A percentile compares a stretch with the other conserved stretches of the same genome.
These are phyloP conservation scores for Alternaria rosae DNA, from an alignment of 2,329 filamentous ascomycete genomes.

Conservation along the genomic window DNA sequence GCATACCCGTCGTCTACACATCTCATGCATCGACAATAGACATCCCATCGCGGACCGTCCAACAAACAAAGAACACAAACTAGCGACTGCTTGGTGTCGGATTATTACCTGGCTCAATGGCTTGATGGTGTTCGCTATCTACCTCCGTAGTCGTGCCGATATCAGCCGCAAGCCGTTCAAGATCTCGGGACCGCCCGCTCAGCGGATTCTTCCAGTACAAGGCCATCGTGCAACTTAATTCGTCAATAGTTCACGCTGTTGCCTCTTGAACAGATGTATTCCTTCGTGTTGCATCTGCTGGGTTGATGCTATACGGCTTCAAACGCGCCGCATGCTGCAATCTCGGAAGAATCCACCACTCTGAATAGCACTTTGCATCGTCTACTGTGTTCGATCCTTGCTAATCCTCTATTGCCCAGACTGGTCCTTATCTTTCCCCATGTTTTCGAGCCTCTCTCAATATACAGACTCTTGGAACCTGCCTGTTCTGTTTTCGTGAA, in stretches of 20 bases:
- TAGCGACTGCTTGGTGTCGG: rapidly evolving
- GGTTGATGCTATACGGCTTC: not conserved
- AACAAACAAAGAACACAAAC: not conserved
- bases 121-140: not conserved
- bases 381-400: not conserved
- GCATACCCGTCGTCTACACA: not conserved
- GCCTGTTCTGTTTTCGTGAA: not conserved
- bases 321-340: not conserved
- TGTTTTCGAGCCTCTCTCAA: not conserved
- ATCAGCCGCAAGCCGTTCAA: not conserved
- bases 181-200: not conserved
- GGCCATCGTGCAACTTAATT: not conserved
- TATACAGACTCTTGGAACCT: not conserved
- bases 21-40: not conserved
- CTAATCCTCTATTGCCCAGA: not conserved
- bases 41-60: not conserved
- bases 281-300: not conserved
- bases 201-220: not conserved
- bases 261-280: not conserved
- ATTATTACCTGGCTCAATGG: not conserved
- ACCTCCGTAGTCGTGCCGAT: not conserved
- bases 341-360: not conserved
- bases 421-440: not conserved
- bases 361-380: not conserved
- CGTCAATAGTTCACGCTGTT: not conserved